A percentile compares a stretch with the other conserved stretches of the same genome.
Conservation (phyloP, 2,329 filamentous ascomycete genomes). For the Cryphonectria japonica region DNA sequence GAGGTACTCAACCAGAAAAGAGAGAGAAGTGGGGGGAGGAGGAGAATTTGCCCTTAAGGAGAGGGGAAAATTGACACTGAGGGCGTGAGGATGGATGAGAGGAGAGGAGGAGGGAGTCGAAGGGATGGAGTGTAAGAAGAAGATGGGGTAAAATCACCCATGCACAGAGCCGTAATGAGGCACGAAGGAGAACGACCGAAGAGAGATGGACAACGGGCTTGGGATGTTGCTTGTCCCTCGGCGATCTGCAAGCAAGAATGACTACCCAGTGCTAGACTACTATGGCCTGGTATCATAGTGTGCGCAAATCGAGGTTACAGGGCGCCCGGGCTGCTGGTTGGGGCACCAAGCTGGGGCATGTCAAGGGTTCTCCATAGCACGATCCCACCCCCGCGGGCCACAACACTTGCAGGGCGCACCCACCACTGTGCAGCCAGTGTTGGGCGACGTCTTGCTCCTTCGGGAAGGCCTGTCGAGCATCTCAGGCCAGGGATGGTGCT, state of each 20-base stretch:
- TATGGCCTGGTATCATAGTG: not conserved
- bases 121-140: not conserved
- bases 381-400: conserved; percentile 14
- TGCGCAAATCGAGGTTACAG: conserved; percentile 14
- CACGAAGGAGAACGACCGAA: not conserved
- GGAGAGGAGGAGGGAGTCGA: not conserved
- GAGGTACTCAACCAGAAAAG: not conserved
- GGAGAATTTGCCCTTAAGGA: conserved; percentile 10
- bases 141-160: not conserved
- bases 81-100: conserved; percentile 9
- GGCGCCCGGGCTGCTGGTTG: conserved; percentile 4
- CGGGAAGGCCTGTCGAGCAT: conserved; percentile 4
- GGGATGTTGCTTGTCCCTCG: conserved; percentile 1
- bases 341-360: not conserved
- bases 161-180: not conserved
- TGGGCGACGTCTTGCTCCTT: conserved; percentile 8
- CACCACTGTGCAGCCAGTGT: not conserved
- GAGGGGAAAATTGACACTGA: conserved; percentile 14
- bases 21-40: conserved; percentile 4
- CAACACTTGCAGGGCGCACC: conserved; percentile 6
- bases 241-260: not conserved
- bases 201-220: not conserved
- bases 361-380: conserved; percentile 15
- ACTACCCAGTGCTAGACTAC: not conserved
- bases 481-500: not conserved